Conservation (phyloP, 1,139 yeast species). For the Pichia sp. region DNA sequence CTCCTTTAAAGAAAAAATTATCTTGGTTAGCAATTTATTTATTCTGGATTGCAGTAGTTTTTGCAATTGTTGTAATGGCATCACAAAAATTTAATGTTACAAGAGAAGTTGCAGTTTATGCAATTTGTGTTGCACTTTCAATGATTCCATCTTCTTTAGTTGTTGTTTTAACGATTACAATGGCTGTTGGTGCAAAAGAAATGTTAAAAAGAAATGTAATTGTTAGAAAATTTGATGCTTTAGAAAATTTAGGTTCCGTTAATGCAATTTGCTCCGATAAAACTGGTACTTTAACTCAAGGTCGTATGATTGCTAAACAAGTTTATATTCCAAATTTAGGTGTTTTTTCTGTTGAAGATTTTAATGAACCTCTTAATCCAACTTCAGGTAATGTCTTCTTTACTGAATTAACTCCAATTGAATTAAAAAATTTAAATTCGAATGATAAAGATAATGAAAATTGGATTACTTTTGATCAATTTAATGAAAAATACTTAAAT, state of each 20-base stretch:
- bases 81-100: constrained; percentile 64
- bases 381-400: constrained; percentile 52
- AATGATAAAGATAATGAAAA: constrained; percentile 29
- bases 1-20: constrained; percentile 64
- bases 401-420: constrained; percentile 37
- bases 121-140: constrained; percentile 74
- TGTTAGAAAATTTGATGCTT: constrained; percentile 70
- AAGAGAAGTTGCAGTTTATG: constrained; percentile 72
- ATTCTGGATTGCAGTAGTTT: constrained; percentile 65
- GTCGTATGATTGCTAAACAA: constrained; percentile 67
- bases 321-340: constrained; percentile 79
- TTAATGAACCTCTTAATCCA: constrained; percentile 71
- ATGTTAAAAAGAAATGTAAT: constrained; percentile 70
- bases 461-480: constrained; percentile 23
- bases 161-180: constrained; percentile 78
- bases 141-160: constrained; percentile 82
- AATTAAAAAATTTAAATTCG: not conserved
- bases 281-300: constrained; percentile 78
- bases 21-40: constrained; percentile 65
- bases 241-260: constrained; percentile 76
- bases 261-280: constrained; percentile 80
- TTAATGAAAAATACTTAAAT: constrained; percentile 15
- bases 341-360: constrained; percentile 51
- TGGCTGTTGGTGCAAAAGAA: constrained; percentile 81
- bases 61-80: constrained; percentile 77